phyloP scores from a whole-genome alignment of 176 grass and related monocot genomes.

The Carex myosuroides region DNA sequence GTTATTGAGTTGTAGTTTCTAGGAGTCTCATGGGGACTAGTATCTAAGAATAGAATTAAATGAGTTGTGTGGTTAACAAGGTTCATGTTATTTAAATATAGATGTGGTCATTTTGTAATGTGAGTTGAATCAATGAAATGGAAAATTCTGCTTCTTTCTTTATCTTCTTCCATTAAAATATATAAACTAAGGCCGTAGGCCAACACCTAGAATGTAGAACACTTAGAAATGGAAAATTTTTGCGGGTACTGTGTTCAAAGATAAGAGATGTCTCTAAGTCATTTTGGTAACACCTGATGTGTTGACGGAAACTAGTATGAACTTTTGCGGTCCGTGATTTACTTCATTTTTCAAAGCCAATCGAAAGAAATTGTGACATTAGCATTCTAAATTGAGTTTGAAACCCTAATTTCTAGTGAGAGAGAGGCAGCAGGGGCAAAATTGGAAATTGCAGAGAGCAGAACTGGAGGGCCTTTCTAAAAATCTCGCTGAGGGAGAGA shows the following conservation, averaged over 20 bases:
- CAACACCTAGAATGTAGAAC: neutral
- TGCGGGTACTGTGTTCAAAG: neutral
- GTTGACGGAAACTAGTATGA: neutral
- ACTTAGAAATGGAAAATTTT: neutral
- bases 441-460: conserved; percentile 14
- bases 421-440: conserved; percentile 12
- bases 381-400: conserved; percentile 8
- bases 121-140: no score
- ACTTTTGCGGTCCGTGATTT: neutral
- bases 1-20: no score
- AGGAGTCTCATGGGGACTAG: no score
- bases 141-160: no score
- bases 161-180: no score
- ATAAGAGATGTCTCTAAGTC: neutral
- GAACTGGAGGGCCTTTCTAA: conserved; percentile 21
- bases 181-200: no score
- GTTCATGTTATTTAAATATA: no score
- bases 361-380: neutral
- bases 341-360: neutral
- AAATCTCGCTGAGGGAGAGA: neutral
- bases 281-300: neutral
- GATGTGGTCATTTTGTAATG: no score
- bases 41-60: no score
- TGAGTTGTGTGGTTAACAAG: no score
- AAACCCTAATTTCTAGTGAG: conserved; percentile 16